phyloP scores from a whole-genome alignment of 805 yeast genomes.

The Torulaspora gathmanii region DNA sequence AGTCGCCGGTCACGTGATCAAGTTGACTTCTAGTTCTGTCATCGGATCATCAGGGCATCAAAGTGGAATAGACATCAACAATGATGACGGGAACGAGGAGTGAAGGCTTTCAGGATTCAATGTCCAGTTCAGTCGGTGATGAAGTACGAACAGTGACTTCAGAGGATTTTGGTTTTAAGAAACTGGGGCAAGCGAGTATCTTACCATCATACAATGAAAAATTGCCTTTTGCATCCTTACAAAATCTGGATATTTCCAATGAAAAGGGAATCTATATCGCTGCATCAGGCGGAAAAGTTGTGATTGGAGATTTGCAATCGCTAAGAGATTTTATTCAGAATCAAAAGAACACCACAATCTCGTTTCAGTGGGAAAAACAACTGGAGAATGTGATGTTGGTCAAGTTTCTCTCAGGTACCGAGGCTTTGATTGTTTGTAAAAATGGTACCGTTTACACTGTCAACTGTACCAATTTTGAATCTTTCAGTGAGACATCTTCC shows the following conservation, averaged over 20 bases:
- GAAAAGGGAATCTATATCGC: conserved; percentile 36
- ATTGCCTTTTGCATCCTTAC: conserved; percentile 35
- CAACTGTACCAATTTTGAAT: conserved; percentile 6
- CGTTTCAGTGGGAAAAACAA: conserved; percentile 16
- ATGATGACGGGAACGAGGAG: neutral
- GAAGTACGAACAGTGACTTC: conserved; percentile 30
- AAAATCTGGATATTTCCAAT: conserved; percentile 39
- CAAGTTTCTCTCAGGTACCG: conserved; percentile 33
- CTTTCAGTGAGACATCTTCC: conserved; percentile 1
- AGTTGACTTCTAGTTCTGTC: neutral
- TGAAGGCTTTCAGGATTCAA: neutral
- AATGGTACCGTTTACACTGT: conserved; percentile 22
- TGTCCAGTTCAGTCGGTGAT: conserved; percentile 19
- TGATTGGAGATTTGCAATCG: conserved; percentile 35
- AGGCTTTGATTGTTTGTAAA: conserved; percentile 31
- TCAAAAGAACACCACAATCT: conserved; percentile 12
- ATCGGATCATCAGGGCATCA: neutral
- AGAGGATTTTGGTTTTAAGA: conserved; percentile 45
- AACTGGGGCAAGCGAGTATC: conserved; percentile 33
- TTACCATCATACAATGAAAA: conserved; percentile 39
- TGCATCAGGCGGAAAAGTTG: conserved; percentile 36
- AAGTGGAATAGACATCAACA: neutral
- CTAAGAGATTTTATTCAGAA: conserved; percentile 33
- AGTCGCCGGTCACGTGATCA: neutral
- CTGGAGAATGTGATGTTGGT: conserved; percentile 30